A percentile compares a stretch with the other conserved stretches of the same genome.
These are phyloP conservation scores for Quercus lobata DNA, from an alignment of 331 rosid genomes.

Conservation along the genomic window DNA sequence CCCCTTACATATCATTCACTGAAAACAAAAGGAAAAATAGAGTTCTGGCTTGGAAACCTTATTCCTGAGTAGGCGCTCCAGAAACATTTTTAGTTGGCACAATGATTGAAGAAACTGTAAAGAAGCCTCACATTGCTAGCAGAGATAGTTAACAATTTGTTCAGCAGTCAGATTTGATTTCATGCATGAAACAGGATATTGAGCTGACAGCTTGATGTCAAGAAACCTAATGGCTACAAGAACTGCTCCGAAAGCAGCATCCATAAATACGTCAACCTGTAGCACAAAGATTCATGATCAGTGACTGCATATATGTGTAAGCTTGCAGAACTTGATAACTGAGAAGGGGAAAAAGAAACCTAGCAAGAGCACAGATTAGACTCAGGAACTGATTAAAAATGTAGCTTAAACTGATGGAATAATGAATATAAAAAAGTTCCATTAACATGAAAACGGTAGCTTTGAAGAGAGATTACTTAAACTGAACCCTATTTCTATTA, in stretches of 20 bases:
- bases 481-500: not conserved
- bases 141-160: conserved; percentile 58
- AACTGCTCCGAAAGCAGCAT: conserved; percentile 88
- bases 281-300: conserved; percentile 33
- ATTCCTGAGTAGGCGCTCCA: conserved; percentile 80
- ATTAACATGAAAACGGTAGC: conserved; percentile 2
- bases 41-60: conserved; percentile 55
- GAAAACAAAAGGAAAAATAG: conserved; percentile 11
- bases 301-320: conserved; percentile 15
- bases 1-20: not conserved
- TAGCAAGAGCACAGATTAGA: not conserved
- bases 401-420: not conserved
- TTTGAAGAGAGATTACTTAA: not conserved
- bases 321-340: not conserved
- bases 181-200: conserved; percentile 27
- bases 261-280: conserved; percentile 92
- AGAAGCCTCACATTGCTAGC: conserved; percentile 96
- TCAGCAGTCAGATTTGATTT: conserved; percentile 50
- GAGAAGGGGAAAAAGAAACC: not conserved
- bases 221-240: conserved; percentile 60
- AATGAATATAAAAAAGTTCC: not conserved
- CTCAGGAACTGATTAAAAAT: not conserved
- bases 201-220: conserved; percentile 44
- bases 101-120: conserved; percentile 83
- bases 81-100: conserved; percentile 78